These are phyloP conservation scores for Paramarasmius palmivorus DNA, from an alignment of 1,284 basidiomycete species.

Conservation along the genomic window DNA sequence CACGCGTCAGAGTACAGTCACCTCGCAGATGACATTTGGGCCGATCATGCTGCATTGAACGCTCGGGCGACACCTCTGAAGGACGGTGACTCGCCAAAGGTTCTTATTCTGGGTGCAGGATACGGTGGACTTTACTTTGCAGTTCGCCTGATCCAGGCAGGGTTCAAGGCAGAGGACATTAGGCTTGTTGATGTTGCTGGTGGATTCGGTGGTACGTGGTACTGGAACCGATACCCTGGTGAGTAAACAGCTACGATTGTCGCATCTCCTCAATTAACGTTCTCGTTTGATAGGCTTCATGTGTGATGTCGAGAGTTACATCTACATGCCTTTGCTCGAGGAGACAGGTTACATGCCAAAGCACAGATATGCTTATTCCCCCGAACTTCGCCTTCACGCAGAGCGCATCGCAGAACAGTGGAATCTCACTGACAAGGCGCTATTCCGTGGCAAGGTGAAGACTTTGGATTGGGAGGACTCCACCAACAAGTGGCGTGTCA, in stretches of 20 bases:
- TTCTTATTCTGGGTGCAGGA: conserved; percentile 18
- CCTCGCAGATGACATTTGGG: conserved; percentile 18
- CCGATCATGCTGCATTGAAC: conserved; percentile 17
- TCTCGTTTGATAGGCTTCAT: not conserved
- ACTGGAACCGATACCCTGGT: conserved; percentile 22
- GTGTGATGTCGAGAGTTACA: not conserved
- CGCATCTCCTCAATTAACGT: not conserved
- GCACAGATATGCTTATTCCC: conserved; percentile 17
- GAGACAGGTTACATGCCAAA: conserved; percentile 21
- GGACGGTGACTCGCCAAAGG: conserved; percentile 15
- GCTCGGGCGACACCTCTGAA: conserved; percentile 3
- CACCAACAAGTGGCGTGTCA: conserved; percentile 9
- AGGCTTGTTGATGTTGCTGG: conserved; percentile 17
- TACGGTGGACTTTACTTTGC: conserved; percentile 17
- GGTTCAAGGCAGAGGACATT: conserved; percentile 15
- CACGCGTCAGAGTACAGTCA: not conserved
- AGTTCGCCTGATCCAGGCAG: conserved; percentile 15
- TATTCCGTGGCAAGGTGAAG: conserved; percentile 13
- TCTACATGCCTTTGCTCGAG: conserved; percentile 19
- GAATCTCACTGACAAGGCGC: conserved; percentile 15
- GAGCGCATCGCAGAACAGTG: conserved; percentile 19
- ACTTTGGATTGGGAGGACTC: conserved; percentile 14
- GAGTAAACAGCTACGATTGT: conserved; percentile 13
- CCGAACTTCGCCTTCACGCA: conserved; percentile 17
- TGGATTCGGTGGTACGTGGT: conserved; percentile 22